These are phyloP conservation scores for Tetrahymena malaccensis DNA, from an alignment of 73 alveolate genomes.

Conservation along the genomic window DNA sequence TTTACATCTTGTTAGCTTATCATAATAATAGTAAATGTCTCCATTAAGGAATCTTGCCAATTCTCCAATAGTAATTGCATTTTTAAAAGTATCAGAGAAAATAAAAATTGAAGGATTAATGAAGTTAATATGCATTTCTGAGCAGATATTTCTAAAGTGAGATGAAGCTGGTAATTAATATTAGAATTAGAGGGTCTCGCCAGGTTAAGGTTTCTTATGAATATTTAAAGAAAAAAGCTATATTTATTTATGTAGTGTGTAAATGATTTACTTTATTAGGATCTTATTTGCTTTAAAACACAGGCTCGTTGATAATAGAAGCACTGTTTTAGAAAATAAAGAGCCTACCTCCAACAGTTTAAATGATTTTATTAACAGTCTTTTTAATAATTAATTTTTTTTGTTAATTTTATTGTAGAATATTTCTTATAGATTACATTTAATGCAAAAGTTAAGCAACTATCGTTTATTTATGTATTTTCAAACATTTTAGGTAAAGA, in stretches of 20 bases:
- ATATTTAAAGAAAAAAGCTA: background rate
- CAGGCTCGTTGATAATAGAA: slow-evolving; percentile 43
- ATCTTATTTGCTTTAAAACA: slow-evolving; percentile 27
- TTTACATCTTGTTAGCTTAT: slow-evolving; percentile 39
- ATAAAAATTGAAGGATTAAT: slow-evolving; percentile 28
- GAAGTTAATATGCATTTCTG: slow-evolving; percentile 17
- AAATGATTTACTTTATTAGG: slow-evolving; percentile 20
- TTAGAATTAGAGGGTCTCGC: background rate
- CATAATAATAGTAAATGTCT: slow-evolving; percentile 75
- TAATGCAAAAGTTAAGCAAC: slow-evolving; percentile 50
- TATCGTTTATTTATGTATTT: slow-evolving; percentile 32
- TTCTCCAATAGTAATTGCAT: slow-evolving; percentile 65
- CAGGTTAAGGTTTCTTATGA: background rate
- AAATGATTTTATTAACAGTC: slow-evolving; percentile 7
- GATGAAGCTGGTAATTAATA: background rate
- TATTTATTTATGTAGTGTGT: background rate
- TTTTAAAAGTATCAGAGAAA: slow-evolving; percentile 48
- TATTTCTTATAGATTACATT: background rate
- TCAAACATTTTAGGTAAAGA: slow-evolving; percentile 41
- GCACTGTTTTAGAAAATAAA: slow-evolving; percentile 47
- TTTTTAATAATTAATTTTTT: background rate
- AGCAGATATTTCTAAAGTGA: background rate
- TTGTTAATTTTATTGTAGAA: background rate
- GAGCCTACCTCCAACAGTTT: slow-evolving; percentile 62
- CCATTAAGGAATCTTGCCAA: slow-evolving; percentile 78